Conservation (phyloP, 768 basidiomycete species). For the Hygrocybe coccinea region DNA sequence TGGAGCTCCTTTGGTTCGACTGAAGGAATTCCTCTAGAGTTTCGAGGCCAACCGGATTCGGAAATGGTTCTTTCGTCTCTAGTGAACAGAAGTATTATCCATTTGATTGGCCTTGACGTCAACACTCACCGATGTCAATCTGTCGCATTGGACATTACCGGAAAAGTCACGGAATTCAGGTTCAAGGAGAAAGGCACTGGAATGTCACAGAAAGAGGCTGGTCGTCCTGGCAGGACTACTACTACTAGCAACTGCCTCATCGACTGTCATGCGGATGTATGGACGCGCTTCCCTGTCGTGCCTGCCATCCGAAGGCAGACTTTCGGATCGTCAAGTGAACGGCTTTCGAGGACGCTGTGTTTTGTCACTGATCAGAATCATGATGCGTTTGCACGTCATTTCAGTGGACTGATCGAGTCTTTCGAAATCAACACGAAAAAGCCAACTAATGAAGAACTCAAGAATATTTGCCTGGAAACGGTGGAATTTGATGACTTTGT, state of each 20-base stretch:
- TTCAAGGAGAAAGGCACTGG: conserved; percentile 43
- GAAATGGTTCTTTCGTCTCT: conserved; percentile 42
- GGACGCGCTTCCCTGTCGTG: conserved; percentile 57
- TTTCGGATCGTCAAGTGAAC: conserved; percentile 30
- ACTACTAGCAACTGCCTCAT: conserved; percentile 54
- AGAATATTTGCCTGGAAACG: conserved; percentile 33
- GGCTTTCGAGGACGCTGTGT: conserved; percentile 33
- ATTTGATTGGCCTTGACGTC: conserved; percentile 40
- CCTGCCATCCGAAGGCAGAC: conserved; percentile 48
- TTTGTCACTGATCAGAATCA: conserved; percentile 43
- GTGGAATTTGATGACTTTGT: conserved; percentile 27
- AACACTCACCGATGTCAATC: conserved; percentile 35
- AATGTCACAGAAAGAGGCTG: conserved; percentile 9
- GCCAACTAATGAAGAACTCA: conserved; percentile 44
- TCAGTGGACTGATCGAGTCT: conserved; percentile 38
- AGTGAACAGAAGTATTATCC: conserved; percentile 36
- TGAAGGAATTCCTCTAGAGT: conserved; percentile 39
- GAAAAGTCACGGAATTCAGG: conserved; percentile 50
- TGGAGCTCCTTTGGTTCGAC: conserved; percentile 54
- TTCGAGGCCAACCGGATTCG: conserved; percentile 17
- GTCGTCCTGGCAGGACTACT: conserved; percentile 39
- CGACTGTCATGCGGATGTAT: conserved; percentile 52
- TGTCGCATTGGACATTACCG: conserved; percentile 47
- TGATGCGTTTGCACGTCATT: conserved; percentile 38
- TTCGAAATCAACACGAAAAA: conserved; percentile 52